Evolutionary conservation across 148 eudicot genomes (phyloP).

Genomic region (Rhododendron williamsianum): DNA sequence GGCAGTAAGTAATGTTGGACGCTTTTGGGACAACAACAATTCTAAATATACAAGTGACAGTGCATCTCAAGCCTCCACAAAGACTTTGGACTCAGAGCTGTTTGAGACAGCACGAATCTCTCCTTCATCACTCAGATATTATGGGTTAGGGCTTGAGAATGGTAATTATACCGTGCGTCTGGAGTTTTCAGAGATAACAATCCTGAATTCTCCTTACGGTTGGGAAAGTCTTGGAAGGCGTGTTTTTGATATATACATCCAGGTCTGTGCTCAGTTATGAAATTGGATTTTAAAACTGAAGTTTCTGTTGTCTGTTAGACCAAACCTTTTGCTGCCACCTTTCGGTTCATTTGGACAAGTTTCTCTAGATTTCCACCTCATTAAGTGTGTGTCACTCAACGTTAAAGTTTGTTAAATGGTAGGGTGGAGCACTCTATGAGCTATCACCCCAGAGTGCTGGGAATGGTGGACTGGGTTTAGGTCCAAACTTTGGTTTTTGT

Average conservation of each 20-base stretch:
- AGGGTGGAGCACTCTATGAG: background rate
- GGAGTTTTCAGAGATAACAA: constrained; percentile 58
- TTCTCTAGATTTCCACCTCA: background rate
- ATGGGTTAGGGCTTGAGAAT: constrained; percentile 77
- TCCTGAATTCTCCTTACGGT: constrained; percentile 20
- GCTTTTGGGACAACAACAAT: constrained; percentile 28
- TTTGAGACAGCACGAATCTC: constrained; percentile 65
- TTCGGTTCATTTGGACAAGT: background rate
- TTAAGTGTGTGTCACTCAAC: background rate
- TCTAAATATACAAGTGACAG: too few species aligned
- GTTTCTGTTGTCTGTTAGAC: background rate
- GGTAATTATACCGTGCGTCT: constrained; percentile 67
- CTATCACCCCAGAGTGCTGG: too few species aligned
- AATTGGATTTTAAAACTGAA: background rate
- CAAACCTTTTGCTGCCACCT: background rate
- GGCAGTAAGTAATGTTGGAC: constrained; percentile 78
- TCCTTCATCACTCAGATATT: constrained; percentile 71
- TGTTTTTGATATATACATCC: constrained; percentile 69
- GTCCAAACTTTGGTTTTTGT: background rate
- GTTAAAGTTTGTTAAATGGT: background rate
- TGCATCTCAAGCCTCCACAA: constrained; percentile 35
- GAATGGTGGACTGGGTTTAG: background rate
- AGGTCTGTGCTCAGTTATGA: constrained; percentile 36
- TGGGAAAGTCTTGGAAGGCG: constrained; percentile 78
- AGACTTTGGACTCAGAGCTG: constrained; percentile 54